Evolutionary conservation across 2,329 filamentous ascomycete species (phyloP), one percentile per base, ranked within the genome.

Genomic region (Dryadomyces sulphureus): DNA sequence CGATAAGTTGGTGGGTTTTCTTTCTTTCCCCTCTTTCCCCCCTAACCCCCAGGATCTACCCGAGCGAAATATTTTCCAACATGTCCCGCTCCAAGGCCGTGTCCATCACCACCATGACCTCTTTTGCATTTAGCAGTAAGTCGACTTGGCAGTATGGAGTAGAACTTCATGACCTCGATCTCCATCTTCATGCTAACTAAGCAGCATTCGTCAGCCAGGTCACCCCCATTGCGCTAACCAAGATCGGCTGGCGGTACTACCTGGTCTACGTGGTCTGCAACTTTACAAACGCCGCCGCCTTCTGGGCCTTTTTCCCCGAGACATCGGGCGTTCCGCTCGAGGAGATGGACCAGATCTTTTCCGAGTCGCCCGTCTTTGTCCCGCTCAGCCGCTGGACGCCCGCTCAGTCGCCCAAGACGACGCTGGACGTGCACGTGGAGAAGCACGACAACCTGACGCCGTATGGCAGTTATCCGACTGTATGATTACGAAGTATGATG

Each of bases 141-240:
- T 14, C 27, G 16, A 14, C 16, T 8, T 12, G 11, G 27, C 27
- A 14, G 27, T 8, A 8, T 3, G 9, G 7, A 14, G 27, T 12
- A 4, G n/a, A n/a, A 3, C 6, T 32, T 32, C 27, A 14, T 32
- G 27, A 14, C 27, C 16, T 32, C 9, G 27, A 14, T n/a, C n/a
- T n/a, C n/a, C n/a, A n/a, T n/a, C n/a, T n/a, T n/a, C n/a, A 14
- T 32, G 27, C 27, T 32, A 12, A 32, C 27, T 32, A 32, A 32
- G 3, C n/a, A 38, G 57, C 54, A n/a, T 55, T 54, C 41, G 49
- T 53, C 17, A 54, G 50, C 6, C 53, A 60, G 43, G 60, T 61
- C 44, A 53, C 54, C 35, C 46, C 46, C 17, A 52, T 60, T 14
- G 54, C 54, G 7, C 41, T 48, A 20, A 27, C 38, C 14, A 44